These are phyloP conservation scores for Boletus eberwhitei DNA, from an alignment of 768 basidiomycete genomes.

Conservation along the genomic window DNA sequence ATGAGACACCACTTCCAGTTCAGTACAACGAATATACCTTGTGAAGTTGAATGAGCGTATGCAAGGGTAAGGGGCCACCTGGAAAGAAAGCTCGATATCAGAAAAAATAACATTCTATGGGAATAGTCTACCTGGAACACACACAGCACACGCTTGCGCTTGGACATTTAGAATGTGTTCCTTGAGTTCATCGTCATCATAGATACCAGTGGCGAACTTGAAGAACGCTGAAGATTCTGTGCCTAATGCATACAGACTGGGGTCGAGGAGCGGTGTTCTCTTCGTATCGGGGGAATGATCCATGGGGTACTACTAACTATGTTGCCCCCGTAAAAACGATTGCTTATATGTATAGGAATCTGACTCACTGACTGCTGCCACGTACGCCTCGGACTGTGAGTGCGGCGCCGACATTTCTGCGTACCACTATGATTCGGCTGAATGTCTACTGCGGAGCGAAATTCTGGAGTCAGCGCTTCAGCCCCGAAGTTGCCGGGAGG, in stretches of 20 bases:
- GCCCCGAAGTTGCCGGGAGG: too few relatives aligned
- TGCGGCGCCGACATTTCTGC: background rate
- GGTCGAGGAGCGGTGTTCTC: slow-evolving; percentile 6
- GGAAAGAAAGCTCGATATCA: background rate
- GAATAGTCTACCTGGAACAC: background rate
- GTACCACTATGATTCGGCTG: background rate
- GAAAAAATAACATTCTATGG: background rate
- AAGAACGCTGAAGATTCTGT: slow-evolving; percentile 24
- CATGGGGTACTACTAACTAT: background rate
- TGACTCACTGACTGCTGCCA: background rate
- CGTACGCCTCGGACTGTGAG: background rate
- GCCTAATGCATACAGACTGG: slow-evolving; percentile 14
- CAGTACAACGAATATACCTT: slow-evolving; percentile 4
- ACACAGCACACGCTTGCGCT: slow-evolving; percentile 33
- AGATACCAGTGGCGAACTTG: slow-evolving; percentile 28
- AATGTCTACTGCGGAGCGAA: background rate
- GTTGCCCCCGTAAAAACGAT: background rate
- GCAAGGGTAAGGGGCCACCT: slow-evolving; percentile 26
- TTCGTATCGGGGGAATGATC: background rate
- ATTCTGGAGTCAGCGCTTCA: background rate
- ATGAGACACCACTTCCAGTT: background rate
- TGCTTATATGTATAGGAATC: background rate
- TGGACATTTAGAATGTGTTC: slow-evolving; percentile 35
- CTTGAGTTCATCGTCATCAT: slow-evolving; percentile 29
- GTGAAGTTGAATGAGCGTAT: slow-evolving; percentile 20